These are phyloP conservation scores for Sugiyamaella mastotermitis DNA, from an alignment of 805 yeast species.

Conservation along the genomic window DNA sequence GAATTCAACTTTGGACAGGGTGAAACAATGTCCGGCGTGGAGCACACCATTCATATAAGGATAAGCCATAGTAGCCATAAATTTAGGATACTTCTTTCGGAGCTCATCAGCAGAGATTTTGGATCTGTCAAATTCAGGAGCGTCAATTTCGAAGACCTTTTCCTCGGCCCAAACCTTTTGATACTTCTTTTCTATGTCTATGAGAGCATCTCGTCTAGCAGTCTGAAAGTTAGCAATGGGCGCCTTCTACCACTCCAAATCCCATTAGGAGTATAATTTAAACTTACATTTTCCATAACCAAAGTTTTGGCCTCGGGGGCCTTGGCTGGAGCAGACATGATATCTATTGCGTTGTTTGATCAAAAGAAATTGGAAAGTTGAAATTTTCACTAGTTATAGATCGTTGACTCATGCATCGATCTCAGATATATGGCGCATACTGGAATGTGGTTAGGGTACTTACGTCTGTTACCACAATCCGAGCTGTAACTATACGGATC, in stretches of 20 bases:
- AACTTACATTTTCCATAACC: constrained; percentile 25
- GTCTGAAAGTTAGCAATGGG: constrained; percentile 37
- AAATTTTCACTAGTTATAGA: too few relatives aligned
- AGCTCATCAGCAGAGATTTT: constrained; percentile 60
- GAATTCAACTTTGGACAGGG: constrained; percentile 89
- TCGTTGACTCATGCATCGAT: too few relatives aligned
- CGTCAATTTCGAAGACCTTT: constrained; percentile 78
- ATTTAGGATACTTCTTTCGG: constrained; percentile 76
- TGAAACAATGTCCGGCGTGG: constrained; percentile 97
- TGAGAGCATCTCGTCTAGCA: constrained; percentile 88
- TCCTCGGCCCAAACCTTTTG: constrained; percentile 85
- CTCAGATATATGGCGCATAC: too few relatives aligned
- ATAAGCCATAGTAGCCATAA: constrained; percentile 90
- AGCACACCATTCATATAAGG: constrained; percentile 99
- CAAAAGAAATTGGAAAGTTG: too few relatives aligned
- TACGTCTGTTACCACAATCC: too few relatives aligned
- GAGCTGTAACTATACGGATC: too few relatives aligned
- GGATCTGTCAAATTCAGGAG: constrained; percentile 71
- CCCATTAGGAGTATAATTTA: background rate
- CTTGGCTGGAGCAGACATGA: constrained; percentile 5
- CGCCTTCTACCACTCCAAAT: background rate
- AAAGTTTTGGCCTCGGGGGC: constrained; percentile 24
- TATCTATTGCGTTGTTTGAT: background rate
- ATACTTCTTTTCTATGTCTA: constrained; percentile 81
- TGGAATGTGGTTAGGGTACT: too few relatives aligned